Conservation (phyloP, 1,139 yeast species). For the Meyerozyma smithsonii region DNA sequence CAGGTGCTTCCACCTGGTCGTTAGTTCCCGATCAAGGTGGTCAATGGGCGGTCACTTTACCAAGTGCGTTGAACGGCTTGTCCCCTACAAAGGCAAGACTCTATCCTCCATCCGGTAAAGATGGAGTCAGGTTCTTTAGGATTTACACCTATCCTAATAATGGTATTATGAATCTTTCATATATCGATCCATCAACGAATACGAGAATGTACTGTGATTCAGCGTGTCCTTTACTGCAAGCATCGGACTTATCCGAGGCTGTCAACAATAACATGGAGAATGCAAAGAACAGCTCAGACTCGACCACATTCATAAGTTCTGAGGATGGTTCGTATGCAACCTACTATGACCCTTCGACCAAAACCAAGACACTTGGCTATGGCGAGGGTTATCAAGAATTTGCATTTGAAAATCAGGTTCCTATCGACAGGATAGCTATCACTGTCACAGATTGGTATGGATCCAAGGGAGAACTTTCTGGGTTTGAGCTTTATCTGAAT, state of each 20-base stretch:
- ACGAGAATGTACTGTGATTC: slow-evolving; percentile 68
- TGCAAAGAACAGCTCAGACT: slow-evolving; percentile 15
- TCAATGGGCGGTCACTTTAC: slow-evolving; percentile 62
- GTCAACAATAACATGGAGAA: slow-evolving; percentile 18
- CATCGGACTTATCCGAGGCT: slow-evolving; percentile 23
- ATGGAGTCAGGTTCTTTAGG: slow-evolving; percentile 64
- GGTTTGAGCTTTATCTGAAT: slow-evolving; percentile 68
- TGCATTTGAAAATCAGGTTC: slow-evolving; percentile 66
- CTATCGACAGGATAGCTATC: slow-evolving; percentile 60
- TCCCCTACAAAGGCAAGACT: slow-evolving; percentile 73
- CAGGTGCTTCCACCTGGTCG: slow-evolving; percentile 51
- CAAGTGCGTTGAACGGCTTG: slow-evolving; percentile 47
- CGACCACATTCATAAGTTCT: slow-evolving; percentile 26
- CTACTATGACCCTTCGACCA: slow-evolving; percentile 37
- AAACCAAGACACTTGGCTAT: slow-evolving; percentile 43
- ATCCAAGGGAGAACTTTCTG: slow-evolving; percentile 59
- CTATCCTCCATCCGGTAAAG: slow-evolving; percentile 52
- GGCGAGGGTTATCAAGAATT: slow-evolving; percentile 68
- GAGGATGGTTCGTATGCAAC: slow-evolving; percentile 33
- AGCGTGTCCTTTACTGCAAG: slow-evolving; percentile 63
- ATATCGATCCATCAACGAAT: slow-evolving; percentile 68
- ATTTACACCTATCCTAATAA: slow-evolving; percentile 73
- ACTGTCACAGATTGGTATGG: slow-evolving; percentile 72
- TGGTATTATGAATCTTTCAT: slow-evolving; percentile 89
- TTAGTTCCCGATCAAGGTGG: slow-evolving; percentile 50